Base-by-base conservation (phyloP, 73 alveolate genomes). In the Paramecium biaurelia region DNA sequence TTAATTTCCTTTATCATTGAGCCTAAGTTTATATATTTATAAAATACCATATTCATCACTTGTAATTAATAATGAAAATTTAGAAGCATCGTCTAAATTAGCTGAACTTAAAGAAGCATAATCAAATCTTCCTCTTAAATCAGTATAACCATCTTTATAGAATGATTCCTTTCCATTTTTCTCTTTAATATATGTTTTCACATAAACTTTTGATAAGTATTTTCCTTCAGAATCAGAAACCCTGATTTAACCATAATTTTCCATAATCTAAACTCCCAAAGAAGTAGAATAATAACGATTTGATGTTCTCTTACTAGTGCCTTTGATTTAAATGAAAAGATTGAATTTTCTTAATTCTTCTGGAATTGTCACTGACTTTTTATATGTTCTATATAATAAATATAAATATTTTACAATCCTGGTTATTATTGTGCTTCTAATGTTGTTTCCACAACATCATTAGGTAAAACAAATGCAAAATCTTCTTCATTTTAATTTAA, bases 81-180 rank as follows among this genome's bases (percentile, higher is more conserved):
- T 97, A 47, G 96, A 92, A 57, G 97, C 96, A 41, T 95, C 89
- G 21, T 89, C 86, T 53, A 97, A 47, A 35, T 85, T 88, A 53
- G 95, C 90, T 70, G 97, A 96, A 88, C 96, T 97, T 30, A 95
- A 85, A 14, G 98, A 92, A 18, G 96, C 98, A 85, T 97, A 97
- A 92, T 98, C 99, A 68, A 98, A 98, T 90, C 96, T 96, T 28
- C 99, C 99, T 79, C 98, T 96, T 56, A 98, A 67, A 93, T 98
- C 99, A 23, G 99, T 98, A 93, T 95, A 98, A 21, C 99, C 99
- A 85, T 98, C 99, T 86, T 96, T 97, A 88, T 93, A 97, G 96
- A 96, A 98, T 4, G 93, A 94, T 49, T 79, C 84, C 21, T 93
- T 92, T 42, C 94, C 93, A 49, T 53, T 76, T 56, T 93, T 94